A percentile compares a stretch with the other conserved stretches of the same genome.
Evolutionary conservation across 257 asterid species (phyloP).

Genomic region (Solanum lignicaule): DNA sequence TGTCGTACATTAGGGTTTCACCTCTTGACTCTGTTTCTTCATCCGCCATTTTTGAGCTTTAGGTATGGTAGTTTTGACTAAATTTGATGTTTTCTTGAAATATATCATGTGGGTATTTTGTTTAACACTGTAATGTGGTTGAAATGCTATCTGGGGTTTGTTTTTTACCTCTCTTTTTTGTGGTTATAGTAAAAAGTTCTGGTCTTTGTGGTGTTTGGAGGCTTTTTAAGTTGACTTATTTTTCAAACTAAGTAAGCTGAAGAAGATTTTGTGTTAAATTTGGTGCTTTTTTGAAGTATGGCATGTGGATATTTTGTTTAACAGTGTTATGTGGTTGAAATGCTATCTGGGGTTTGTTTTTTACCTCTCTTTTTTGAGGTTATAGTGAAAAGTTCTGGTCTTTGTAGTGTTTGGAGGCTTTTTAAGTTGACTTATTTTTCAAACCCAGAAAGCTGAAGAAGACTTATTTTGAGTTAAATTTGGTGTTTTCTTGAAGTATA

Average conservation of each 20-base stretch:
- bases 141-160: background rate
- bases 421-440: background rate
- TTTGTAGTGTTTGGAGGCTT: background rate
- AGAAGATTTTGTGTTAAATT: background rate
- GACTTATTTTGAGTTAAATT: background rate
- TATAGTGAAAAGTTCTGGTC: background rate
- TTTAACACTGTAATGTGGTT: background rate
- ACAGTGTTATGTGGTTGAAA: background rate
- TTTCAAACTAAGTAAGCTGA: background rate
- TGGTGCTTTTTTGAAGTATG: background rate
- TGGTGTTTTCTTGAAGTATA: background rate
- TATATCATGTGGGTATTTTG: background rate
- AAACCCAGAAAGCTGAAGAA: background rate
- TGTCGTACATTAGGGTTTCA: background rate
- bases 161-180: background rate
- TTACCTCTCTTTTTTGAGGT: background rate
- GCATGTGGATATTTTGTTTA: background rate
- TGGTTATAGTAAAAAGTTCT: background rate
- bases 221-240: background rate
- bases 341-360: background rate
- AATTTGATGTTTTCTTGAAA: background rate
- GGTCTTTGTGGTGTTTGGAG: background rate
- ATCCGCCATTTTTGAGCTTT: background rate
- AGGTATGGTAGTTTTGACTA: background rate
- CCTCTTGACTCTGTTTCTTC: background rate